These are phyloP conservation scores for Helicocarpus griseus DNA, from an alignment of 2,329 filamentous ascomycete genomes.

Conservation along the genomic window DNA sequence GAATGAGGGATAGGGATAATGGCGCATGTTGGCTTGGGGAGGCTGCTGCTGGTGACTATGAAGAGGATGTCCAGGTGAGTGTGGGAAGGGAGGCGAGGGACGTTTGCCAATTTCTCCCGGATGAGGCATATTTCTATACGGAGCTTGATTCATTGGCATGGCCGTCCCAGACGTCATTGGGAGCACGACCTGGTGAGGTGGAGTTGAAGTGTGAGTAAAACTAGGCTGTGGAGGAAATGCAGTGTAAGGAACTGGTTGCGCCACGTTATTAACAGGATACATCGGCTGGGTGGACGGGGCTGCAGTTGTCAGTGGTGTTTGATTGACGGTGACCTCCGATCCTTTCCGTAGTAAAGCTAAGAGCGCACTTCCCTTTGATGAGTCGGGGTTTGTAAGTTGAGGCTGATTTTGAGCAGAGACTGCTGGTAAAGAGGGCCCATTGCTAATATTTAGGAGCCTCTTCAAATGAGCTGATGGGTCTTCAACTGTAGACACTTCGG, in stretches of 20 bases:
- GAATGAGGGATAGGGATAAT: background rate
- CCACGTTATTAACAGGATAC: constrained; percentile 20
- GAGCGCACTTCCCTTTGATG: constrained; percentile 42
- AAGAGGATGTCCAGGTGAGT: background rate
- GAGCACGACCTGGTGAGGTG: constrained; percentile 44
- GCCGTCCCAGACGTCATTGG: constrained; percentile 11
- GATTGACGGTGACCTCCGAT: constrained; percentile 20
- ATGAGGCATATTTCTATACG: constrained; percentile 38
- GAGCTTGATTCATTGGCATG: constrained; percentile 30
- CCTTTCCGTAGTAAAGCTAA: constrained; percentile 46
- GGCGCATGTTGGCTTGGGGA: background rate
- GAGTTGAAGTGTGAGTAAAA: background rate
- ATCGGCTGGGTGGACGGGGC: constrained; percentile 49
- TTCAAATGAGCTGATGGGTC: constrained; percentile 46
- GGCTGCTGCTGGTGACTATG: background rate
- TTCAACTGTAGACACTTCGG: constrained; percentile 28
- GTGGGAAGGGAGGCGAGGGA: background rate
- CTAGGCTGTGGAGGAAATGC: background rate
- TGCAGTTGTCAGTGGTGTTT: constrained; percentile 29
- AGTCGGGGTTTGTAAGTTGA: constrained; percentile 21
- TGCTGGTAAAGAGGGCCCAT: constrained; percentile 10
- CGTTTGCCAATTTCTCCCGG: constrained; percentile 37
- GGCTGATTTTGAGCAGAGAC: constrained; percentile 10
- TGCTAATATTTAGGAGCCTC: constrained; percentile 34
- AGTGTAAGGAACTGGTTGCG: background rate